These are phyloP conservation scores for Simmondsia chinensis DNA, from an alignment of 148 eudicot genomes.

Conservation along the genomic window DNA sequence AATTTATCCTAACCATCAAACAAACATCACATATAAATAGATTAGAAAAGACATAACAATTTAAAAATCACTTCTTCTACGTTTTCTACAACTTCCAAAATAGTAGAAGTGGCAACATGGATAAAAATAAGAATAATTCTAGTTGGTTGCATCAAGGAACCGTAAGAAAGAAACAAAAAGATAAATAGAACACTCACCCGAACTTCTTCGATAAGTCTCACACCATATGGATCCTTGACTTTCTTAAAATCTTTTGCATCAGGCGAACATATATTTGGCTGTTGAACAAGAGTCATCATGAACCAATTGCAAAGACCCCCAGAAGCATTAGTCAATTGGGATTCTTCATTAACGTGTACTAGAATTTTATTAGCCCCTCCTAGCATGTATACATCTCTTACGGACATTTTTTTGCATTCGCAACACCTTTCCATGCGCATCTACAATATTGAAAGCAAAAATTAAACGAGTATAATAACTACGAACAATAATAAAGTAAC, in stretches of 20 bases:
- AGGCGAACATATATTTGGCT: neutral
- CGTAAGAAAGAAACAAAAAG: neutral
- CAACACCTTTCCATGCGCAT: no score
- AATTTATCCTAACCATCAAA: no score
- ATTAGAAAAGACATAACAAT: no score
- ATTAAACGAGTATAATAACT: no score
- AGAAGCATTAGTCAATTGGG: neutral
- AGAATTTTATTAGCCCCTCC: neutral
- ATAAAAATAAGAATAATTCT: no score
- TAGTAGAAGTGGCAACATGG: no score
- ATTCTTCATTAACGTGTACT: neutral
- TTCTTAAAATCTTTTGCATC: neutral
- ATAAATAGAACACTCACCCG: neutral
- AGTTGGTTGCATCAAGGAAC: no score
- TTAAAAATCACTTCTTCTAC: no score
- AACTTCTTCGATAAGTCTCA: neutral
- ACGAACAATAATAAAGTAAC: no score
- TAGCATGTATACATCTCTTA: neutral
- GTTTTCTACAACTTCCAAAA: no score
- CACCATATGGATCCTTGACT: neutral
- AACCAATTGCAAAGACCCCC: slow-evolving; percentile 1
- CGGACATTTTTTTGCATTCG: neutral
- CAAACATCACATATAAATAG: no score
- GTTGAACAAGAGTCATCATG: neutral
- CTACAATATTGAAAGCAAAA: no score